Percentiles rank a stretch among this genome's conserved stretches.
These are phyloP conservation scores for Pulveroboletus ravenelii DNA, from an alignment of 768 basidiomycete species.

Conservation along the genomic window DNA sequence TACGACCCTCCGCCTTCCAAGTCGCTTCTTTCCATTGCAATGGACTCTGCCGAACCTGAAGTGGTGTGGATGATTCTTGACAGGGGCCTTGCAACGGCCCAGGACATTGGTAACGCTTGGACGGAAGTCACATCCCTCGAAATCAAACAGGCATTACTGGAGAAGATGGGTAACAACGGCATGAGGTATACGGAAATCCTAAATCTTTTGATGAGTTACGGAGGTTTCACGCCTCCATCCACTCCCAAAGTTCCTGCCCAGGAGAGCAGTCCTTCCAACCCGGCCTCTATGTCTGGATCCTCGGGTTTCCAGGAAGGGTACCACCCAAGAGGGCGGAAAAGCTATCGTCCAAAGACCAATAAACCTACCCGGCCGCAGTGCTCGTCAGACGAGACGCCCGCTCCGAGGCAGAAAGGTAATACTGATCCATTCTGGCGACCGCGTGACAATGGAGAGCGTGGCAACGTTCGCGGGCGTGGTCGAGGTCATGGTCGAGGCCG, in stretches of 20 bases:
- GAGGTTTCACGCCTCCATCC: slow-evolving; percentile 46
- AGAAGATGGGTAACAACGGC: slow-evolving; percentile 21
- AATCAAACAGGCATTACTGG: slow-evolving; percentile 23
- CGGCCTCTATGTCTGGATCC: slow-evolving; percentile 9
- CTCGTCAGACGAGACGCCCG: slow-evolving; percentile 1
- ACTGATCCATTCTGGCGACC: slow-evolving; percentile 7
- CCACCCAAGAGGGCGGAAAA: slow-evolving; percentile 9
- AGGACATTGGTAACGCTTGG: slow-evolving; percentile 53
- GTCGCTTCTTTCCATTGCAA: slow-evolving; percentile 50
- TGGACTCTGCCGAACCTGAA: slow-evolving; percentile 59
- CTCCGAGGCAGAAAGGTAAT: slow-evolving; percentile 10
- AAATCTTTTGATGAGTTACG: slow-evolving; percentile 48
- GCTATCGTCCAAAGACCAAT: slow-evolving; percentile 4
- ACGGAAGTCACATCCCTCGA: slow-evolving; percentile 39
- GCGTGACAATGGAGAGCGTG: slow-evolving; percentile 30
- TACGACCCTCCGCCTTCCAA: slow-evolving; percentile 41
- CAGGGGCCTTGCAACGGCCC: slow-evolving; percentile 44
- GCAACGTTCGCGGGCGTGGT: slow-evolving; percentile 36
- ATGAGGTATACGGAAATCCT: slow-evolving; percentile 47
- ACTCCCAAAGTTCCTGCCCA: slow-evolving; percentile 22
- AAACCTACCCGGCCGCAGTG: neutral
- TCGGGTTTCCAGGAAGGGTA: slow-evolving; percentile 1
- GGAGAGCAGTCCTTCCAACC: slow-evolving; percentile 6
- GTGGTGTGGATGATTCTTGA: slow-evolving; percentile 62
- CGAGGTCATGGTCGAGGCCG: slow-evolving; percentile 36